A percentile compares a stretch with the other conserved stretches of the same genome.
phyloP scores from a whole-genome alignment of 75 land plant species.

The Pseudotsuga menziesii region DNA sequence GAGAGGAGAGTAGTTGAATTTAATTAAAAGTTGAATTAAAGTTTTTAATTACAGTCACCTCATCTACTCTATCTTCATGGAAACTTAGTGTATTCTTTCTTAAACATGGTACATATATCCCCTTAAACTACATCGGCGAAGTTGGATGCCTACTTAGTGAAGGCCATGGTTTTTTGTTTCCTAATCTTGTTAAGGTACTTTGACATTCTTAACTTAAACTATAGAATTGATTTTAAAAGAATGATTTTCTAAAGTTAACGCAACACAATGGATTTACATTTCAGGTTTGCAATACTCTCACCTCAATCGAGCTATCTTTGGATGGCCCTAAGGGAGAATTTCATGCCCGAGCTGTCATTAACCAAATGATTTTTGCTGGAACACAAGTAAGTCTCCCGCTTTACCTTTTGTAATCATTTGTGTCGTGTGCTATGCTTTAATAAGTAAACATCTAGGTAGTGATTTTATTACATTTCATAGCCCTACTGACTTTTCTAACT shows the following conservation, averaged over 20 bases:
- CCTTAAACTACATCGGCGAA: slow-evolving; percentile 66
- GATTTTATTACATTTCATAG: no score
- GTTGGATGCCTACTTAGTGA: slow-evolving; percentile 68
- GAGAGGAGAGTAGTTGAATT: background rate
- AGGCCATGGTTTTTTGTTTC: slow-evolving; percentile 81
- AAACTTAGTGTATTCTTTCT: no score
- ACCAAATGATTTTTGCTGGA: slow-evolving; percentile 70
- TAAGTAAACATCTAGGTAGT: no score
- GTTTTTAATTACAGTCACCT: background rate
- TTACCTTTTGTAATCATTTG: background rate
- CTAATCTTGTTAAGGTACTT: slow-evolving; percentile 82
- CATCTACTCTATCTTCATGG: background rate
- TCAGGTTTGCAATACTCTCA: slow-evolving; percentile 71
- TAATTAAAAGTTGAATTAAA: no score
- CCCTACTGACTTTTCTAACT: no score
- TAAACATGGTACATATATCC: slow-evolving; percentile 61
- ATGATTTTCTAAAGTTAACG: background rate
- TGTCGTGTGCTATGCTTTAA: background rate
- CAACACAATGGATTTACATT: background rate
- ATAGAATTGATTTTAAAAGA: background rate
- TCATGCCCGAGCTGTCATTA: slow-evolving; percentile 51
- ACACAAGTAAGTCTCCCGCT: slow-evolving; percentile 36
- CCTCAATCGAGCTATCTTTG: slow-evolving; percentile 41
- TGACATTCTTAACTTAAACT: no score
- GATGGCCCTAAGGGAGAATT: slow-evolving; percentile 70